Evolutionary conservation across 169 alveolate genomes (phyloP).

Genomic region (Plasmodium sp.): DNA sequence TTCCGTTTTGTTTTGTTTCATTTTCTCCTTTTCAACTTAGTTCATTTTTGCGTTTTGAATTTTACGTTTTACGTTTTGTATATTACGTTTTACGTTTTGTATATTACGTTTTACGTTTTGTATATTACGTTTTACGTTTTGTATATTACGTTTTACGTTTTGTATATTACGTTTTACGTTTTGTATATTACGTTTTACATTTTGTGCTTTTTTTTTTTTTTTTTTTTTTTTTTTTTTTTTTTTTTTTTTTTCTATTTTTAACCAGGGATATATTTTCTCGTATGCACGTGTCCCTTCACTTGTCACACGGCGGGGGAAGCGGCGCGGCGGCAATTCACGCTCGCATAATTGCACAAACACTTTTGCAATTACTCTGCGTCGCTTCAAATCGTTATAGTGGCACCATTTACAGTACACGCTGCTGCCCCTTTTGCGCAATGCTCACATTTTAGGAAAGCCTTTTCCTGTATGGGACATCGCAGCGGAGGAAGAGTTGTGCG

Average conservation of each 20-base stretch:
- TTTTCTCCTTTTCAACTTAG: background rate
- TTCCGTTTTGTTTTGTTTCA: background rate
- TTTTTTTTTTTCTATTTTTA: no score
- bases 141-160: background rate
- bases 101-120: background rate
- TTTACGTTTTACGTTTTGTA: background rate
- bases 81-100: no score
- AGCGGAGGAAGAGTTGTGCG: background rate
- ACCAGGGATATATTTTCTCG: background rate
- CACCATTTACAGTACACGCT: background rate
- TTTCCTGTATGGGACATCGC: background rate
- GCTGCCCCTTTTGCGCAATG: background rate
- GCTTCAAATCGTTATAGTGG: background rate
- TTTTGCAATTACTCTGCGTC: background rate
- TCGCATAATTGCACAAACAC: background rate
- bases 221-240: no score
- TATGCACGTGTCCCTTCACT: background rate
- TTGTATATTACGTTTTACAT: background rate
- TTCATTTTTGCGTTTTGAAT: background rate
- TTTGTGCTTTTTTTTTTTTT: background rate
- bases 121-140: background rate
- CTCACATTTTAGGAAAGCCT: no score
- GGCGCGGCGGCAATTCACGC: background rate
- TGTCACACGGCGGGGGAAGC: background rate
- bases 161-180: background rate